phyloP scores from a whole-genome alignment of 1,284 basidiomycete genomes.

The Ustilago lituana region DNA sequence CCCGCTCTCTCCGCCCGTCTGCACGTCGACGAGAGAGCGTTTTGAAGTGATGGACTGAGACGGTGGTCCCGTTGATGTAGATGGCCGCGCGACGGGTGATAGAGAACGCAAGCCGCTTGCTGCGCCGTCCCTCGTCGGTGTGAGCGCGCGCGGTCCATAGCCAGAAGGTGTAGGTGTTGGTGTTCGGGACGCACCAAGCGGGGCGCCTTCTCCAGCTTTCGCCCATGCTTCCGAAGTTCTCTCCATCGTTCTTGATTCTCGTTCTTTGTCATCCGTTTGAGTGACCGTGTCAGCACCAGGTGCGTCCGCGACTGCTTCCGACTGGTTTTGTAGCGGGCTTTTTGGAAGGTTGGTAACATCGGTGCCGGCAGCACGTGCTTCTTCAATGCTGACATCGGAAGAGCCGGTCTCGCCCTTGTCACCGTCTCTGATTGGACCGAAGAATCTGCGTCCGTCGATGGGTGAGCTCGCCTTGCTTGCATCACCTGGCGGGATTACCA shows the following conservation, averaged over 20 bases:
- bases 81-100: conserved; percentile 27
- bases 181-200: conserved; percentile 31
- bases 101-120: conserved; percentile 29
- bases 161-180: conserved; percentile 49
- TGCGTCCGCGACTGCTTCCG: neutral
- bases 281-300: conserved; percentile 1
- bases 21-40: conserved; percentile 44
- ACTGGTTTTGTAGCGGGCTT: conserved; percentile 5
- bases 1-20: conserved; percentile 53
- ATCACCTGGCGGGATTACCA: conserved; percentile 50
- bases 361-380: conserved; percentile 37
- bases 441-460: conserved; percentile 16
- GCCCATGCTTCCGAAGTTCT: conserved; percentile 2
- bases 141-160: conserved; percentile 36
- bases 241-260: conserved; percentile 18
- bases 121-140: conserved; percentile 32
- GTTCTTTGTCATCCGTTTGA: conserved; percentile 22
- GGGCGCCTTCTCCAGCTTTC: conserved; percentile 3
- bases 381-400: conserved; percentile 20
- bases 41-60: conserved; percentile 23
- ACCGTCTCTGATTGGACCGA: conserved; percentile 7
- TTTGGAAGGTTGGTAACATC: conserved; percentile 32
- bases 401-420: neutral
- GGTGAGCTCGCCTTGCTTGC: conserved; percentile 59
- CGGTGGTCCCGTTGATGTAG: conserved; percentile 39